Percentiles rank a stretch among this genome's conserved stretches.
phyloP scores from a whole-genome alignment of 1,139 yeast species.

The Taiozyma sp. region DNA sequence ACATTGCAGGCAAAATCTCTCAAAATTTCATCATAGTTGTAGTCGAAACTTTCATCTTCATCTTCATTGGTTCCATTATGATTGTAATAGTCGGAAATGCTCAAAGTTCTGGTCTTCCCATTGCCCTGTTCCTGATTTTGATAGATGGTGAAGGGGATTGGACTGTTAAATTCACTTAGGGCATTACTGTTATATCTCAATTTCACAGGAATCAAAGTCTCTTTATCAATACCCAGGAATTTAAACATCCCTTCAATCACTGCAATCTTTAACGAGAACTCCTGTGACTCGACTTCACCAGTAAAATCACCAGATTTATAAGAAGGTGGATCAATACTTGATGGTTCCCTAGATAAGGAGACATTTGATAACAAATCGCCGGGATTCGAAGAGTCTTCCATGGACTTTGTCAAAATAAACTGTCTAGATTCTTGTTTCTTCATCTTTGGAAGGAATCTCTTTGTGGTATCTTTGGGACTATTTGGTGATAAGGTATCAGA shows the following conservation, averaged over 20 bases:
- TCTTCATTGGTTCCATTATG: conserved; percentile 1
- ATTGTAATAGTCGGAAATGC: conserved; percentile 1
- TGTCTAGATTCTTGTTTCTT: conserved; percentile 46
- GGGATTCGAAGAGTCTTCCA: conserved; percentile 58
- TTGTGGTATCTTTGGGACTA: conserved; percentile 3
- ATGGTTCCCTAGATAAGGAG: conserved; percentile 57
- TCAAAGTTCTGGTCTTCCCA: conserved; percentile 9
- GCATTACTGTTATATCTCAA: conserved; percentile 1
- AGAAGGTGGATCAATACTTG: conserved; percentile 23
- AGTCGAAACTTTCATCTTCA: conserved; percentile 27
- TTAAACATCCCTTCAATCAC: conserved; percentile 73
- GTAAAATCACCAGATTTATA: conserved; percentile 43
- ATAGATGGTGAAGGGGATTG: conserved; percentile 17
- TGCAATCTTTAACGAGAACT: conserved; percentile 62
- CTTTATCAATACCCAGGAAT: conserved; percentile 61
- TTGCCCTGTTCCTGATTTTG: conserved; percentile 3
- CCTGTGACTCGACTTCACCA: conserved; percentile 75
- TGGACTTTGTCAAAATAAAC: conserved; percentile 39
- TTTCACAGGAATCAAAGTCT: conserved; percentile 25
- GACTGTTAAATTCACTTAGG: conserved; percentile 21
- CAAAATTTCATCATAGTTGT: conserved; percentile 43
- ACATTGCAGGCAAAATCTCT: conserved; percentile 60
- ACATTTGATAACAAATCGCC: conserved; percentile 85
- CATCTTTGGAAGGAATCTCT: conserved; percentile 9
- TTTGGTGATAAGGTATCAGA: conserved; percentile 1